Percentiles rank a stretch among this genome's conserved stretches.
phyloP scores from a whole-genome alignment of 768 basidiomycete species.

The Pleurotus platypus region DNA sequence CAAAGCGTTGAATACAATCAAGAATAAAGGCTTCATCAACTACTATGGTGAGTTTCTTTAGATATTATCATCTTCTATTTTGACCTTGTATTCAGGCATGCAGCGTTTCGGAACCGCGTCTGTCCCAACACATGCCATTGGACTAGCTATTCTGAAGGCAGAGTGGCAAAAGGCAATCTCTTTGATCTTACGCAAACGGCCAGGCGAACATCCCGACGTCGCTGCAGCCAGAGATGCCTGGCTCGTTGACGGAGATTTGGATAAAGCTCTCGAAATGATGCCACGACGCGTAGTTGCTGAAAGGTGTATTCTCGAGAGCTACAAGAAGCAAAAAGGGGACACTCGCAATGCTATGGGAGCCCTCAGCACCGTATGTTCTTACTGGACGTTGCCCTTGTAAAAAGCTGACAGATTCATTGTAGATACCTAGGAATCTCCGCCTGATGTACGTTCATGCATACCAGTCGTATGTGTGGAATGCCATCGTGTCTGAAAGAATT shows the following conservation, averaged over 20 bases:
- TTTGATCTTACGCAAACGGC: conserved; percentile 75
- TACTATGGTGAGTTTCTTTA: conserved; percentile 74
- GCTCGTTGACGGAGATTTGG: conserved; percentile 78
- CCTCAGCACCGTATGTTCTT: conserved; percentile 64
- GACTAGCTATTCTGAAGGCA: conserved; percentile 82
- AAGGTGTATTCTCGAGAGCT: conserved; percentile 87
- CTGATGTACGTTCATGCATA: conserved; percentile 99
- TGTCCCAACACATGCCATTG: conserved; percentile 93
- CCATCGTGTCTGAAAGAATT: conserved; percentile 92
- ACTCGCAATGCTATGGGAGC: conserved; percentile 85
- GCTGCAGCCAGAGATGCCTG: conserved; percentile 80
- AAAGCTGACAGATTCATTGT: conserved; percentile 1
- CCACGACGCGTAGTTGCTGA: conserved; percentile 93
- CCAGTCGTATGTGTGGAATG: conserved; percentile 98
- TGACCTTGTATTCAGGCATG: conserved; percentile 66
- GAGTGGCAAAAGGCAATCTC: conserved; percentile 89
- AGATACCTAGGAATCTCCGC: conserved; percentile 95
- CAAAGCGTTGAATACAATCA: conserved; percentile 71
- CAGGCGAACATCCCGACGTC: conserved; percentile 94
- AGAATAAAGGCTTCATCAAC: conserved; percentile 90
- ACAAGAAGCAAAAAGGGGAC: conserved; percentile 74
- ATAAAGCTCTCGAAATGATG: conserved; percentile 80
- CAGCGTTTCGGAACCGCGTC: conserved; percentile 98
- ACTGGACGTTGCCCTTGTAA: not conserved
- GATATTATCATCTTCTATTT: not conserved